Evolutionary conservation across 805 yeast species (phyloP).

Genomic region (Sporopachydermia quercuum): DNA sequence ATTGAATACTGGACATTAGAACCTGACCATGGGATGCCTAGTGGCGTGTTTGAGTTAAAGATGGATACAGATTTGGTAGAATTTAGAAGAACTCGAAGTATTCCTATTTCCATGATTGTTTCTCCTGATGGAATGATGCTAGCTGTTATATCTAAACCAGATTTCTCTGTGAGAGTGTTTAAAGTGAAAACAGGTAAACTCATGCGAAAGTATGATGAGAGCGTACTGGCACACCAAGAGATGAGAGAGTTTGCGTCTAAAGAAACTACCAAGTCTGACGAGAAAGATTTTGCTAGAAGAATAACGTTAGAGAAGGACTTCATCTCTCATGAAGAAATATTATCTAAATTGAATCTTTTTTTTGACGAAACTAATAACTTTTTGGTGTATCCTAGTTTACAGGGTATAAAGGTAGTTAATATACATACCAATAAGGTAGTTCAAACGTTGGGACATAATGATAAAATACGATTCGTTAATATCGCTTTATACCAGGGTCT

Average conservation of each 20-base stretch:
- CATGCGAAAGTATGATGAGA: constrained; percentile 18
- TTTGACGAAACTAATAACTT: constrained; percentile 19
- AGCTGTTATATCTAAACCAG: constrained; percentile 19
- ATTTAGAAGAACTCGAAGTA: constrained; percentile 19
- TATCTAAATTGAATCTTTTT: constrained; percentile 8
- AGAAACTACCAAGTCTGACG: constrained; percentile 8
- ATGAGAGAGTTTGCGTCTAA: constrained; percentile 10
- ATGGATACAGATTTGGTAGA: constrained; percentile 25
- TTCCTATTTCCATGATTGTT: constrained; percentile 12
- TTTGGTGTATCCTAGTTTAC: constrained; percentile 14
- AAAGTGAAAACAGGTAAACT: constrained; percentile 21
- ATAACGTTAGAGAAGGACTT: constrained; percentile 14
- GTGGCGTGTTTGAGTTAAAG: constrained; percentile 20
- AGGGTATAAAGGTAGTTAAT: constrained; percentile 19
- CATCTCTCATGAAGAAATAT: constrained; percentile 4
- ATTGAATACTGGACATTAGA: constrained; percentile 22
- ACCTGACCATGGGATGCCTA: constrained; percentile 10
- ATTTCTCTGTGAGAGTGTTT: constrained; percentile 19
- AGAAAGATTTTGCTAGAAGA: constrained; percentile 16
- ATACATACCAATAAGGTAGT: constrained; percentile 13
- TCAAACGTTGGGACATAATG: constrained; percentile 17
- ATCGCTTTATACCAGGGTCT: constrained; percentile 19
- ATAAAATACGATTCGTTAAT: constrained; percentile 15
- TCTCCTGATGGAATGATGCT: constrained; percentile 17
- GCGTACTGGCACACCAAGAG: constrained; percentile 11